Percentiles rank a stretch among this genome's conserved stretches.
Evolutionary conservation across 176 grass and related monocot genomes (phyloP).

Genomic region (Oryza punctata): DNA sequence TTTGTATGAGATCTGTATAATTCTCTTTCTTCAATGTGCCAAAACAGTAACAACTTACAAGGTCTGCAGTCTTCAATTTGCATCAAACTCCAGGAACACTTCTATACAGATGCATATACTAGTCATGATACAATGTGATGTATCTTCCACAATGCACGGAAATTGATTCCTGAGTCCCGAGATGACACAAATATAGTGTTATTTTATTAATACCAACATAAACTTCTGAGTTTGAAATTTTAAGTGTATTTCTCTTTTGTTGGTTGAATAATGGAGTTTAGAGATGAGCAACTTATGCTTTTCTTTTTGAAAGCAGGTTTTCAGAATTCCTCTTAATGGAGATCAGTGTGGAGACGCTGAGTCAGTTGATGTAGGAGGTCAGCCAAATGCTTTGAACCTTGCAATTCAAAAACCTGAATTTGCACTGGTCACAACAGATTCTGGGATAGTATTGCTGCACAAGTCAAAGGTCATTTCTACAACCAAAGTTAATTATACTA

Average conservation of each 20-base stretch:
- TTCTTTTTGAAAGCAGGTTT: conserved; percentile 57
- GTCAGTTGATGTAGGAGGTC: conserved; percentile 78
- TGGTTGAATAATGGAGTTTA: conserved; percentile 20
- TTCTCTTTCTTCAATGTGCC: not conserved
- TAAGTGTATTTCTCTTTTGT: not conserved
- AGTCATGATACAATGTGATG: not conserved
- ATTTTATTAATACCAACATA: conserved; percentile 13
- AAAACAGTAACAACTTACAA: conserved; percentile 12
- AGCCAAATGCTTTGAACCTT: conserved; percentile 83
- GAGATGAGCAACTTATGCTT: conserved; percentile 35
- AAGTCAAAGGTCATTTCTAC: conserved; percentile 71
- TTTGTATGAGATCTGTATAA: not conserved
- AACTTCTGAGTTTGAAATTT: conserved; percentile 4
- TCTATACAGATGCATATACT: not conserved
- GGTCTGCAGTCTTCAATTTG: not conserved
- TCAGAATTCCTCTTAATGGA: conserved; percentile 77
- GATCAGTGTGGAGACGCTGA: conserved; percentile 81
- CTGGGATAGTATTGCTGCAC: conserved; percentile 64
- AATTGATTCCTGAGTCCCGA: conserved; percentile 2
- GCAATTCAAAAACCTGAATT: conserved; percentile 69
- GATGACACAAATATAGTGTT: conserved; percentile 3
- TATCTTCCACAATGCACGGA: not conserved
- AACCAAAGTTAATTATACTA: conserved; percentile 68
- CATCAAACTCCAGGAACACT: conserved; percentile 5
- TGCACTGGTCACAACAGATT: conserved; percentile 75